Base-by-base conservation (phyloP, 2,329 filamentous ascomycete genomes). In the Chaetomiaceae sp. region DNA sequence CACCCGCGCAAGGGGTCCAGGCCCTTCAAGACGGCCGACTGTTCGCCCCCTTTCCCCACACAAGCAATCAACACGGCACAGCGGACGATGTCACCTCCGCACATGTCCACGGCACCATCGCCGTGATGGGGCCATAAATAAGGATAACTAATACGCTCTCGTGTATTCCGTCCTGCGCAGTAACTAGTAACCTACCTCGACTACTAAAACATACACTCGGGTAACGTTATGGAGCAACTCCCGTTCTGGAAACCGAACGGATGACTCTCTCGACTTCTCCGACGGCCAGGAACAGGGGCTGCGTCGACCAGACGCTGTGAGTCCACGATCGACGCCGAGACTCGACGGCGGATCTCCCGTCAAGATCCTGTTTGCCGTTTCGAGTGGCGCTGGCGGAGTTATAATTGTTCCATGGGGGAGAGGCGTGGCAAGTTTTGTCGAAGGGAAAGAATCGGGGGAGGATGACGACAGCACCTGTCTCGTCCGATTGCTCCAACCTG, bases 271-370 rank as follows among this genome's bases (percentile, higher is more conserved):
- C n/a, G 16, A 27, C 4, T 31, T 27, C 35, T 33, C 42, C 2
- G 14, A 21, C 25, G 17, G 34, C 14, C 7, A 8, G 27, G 17
- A 13, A 44, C 7, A 34, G 17, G 6, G 3, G 25, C 27, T 6
- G 9, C 40, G 4, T 17, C n/a, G 19, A 25, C 9, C 16, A 21
- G 4, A 4, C 3, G 23, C 16, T 43, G n/a, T n/a, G 23, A 13
- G 13, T 7, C 25, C 4, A 30, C 19, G 48, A 51, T 47, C 39
- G 44, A 25, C 38, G 33, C 33, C 19, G 17, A 34, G 33, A 30
- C 23, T 35, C 21, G 34, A 48, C 4, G 6, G 50, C 33, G 19
- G 50, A 48, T 48, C 40, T 52, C 44, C 44, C 50, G 44, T 37
- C n/a, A 21, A 39, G 34, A 44, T 44, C 25, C 9, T 16, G 33